These are phyloP conservation scores for Aspergillus novofumigatus DNA, from an alignment of 2,329 filamentous ascomycete species.

Conservation along the genomic window DNA sequence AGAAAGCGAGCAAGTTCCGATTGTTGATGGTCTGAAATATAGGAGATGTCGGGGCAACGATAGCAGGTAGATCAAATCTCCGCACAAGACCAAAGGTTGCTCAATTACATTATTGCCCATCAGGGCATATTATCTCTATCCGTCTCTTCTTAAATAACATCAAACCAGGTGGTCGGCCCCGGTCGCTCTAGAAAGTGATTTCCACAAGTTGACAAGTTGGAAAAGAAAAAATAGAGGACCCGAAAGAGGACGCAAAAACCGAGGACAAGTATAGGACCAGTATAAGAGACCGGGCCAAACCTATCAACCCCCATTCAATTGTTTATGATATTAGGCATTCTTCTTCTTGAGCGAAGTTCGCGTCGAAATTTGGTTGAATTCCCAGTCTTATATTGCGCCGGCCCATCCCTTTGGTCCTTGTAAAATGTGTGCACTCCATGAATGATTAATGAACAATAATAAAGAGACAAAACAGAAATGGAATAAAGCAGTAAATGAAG, in stretches of 20 bases:
- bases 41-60: not conserved
- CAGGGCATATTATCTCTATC: conserved; percentile 18
- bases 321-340: not conserved
- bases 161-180: conserved; percentile 9
- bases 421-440: conserved; percentile 20
- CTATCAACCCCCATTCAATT: not conserved
- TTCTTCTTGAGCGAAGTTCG: not conserved
- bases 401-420: conserved; percentile 10
- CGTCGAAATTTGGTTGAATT: not conserved
- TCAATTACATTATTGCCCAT: conserved; percentile 8
- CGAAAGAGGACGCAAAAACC: not conserved
- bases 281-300: not conserved
- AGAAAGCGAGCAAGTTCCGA: not conserved
- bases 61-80: not conserved
- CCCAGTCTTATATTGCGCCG: conserved; percentile 16
- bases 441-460: conserved; percentile 11
- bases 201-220: not conserved
- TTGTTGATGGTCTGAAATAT: not conserved
- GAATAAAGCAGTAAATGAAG: conserved; percentile 1
- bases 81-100: not conserved
- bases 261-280: not conserved
- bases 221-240: not conserved
- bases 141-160: conserved; percentile 12
- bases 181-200: conserved; percentile 1
- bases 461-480: conserved; percentile 2